Base-by-base conservation (phyloP, 2,329 filamentous ascomycete genomes). In the Phaeoacremonium minimum region DNA sequence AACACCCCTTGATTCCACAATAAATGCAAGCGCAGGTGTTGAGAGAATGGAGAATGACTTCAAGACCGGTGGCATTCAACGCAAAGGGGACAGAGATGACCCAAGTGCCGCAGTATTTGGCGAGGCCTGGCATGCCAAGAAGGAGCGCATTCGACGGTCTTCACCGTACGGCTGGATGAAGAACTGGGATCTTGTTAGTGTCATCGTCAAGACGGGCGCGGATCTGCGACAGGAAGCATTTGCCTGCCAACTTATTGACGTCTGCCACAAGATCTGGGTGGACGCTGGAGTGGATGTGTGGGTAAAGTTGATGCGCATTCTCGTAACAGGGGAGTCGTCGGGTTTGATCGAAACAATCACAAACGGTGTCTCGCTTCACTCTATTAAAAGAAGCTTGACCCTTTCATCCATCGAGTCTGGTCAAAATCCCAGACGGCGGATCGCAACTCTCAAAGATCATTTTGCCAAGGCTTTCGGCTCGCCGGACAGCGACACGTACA, bases 11-110 rank as follows among this genome's bases (percentile, higher is more conserved):
- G 70, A 74, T 12, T 20, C 42, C 30, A 64, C 63, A 17, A 69
- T 82, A 40, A 86, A 85, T 48, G 72, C 80, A 12, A 84, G 78
- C 40, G 85, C 85, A 8, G 87, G 87, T 40, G 80, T 84, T 36
- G 87, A 86, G 37, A 76, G 87, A 39, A 93, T 93, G 87, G 87
- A 93, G 56, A 93, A 93, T 54, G 87, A 93, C 55, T 77, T 88
- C 58, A 91, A 89, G 66, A 93, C 87, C 12, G 87, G 85, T 45
- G 87, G 87, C 37, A 80, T 93, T 12, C 83, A 86, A 53, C 77
- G 85, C 35, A 85, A 86, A 53, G 85, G 85, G 20, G 87, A 93
- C 57, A 80, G 87, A 26, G 87, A 93, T 52, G 87, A 93, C 54
- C 87, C 87, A 29, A 90, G 85, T 51, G 87, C 87, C 22, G 87